Evolutionary conservation across 805 yeast genomes (phyloP).

Genomic region (Tetrapisispora pingtungensis): DNA sequence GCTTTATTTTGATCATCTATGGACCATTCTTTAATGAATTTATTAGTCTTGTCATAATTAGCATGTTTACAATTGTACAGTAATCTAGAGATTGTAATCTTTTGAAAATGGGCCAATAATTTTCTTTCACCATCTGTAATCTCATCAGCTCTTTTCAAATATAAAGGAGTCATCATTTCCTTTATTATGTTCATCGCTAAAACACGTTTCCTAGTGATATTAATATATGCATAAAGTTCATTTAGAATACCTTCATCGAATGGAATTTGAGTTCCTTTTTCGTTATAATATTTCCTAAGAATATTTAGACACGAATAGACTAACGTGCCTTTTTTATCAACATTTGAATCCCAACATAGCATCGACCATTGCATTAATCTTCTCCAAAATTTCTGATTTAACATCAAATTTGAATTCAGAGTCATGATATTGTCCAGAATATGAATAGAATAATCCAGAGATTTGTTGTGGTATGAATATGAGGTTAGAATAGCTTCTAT

Average conservation of each 20-base stretch:
- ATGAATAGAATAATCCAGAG: slow-evolving; percentile 9
- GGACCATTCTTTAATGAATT: slow-evolving; percentile 19
- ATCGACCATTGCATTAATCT: slow-evolving; percentile 14
- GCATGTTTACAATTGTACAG: too few species aligned
- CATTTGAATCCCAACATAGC: slow-evolving; percentile 9
- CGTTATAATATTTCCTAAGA: slow-evolving; percentile 17
- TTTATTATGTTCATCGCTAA: slow-evolving; percentile 13
- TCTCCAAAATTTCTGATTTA: slow-evolving; percentile 22
- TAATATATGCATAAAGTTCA: slow-evolving; percentile 11
- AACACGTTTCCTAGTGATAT: slow-evolving; percentile 10
- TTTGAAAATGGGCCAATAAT: slow-evolving; percentile 15
- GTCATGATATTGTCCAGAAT: slow-evolving; percentile 14
- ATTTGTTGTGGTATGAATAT: slow-evolving; percentile 11
- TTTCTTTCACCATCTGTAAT: slow-evolving; percentile 5
- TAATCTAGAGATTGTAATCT: slow-evolving; percentile 9
- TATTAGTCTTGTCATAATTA: slow-evolving; percentile 3
- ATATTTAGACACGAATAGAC: slow-evolving; percentile 16
- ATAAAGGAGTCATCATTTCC: neutral
- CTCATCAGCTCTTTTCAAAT: neutral
- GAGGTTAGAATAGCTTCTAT: slow-evolving; percentile 17
- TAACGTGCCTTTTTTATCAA: slow-evolving; percentile 11
- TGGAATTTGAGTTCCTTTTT: slow-evolving; percentile 6
- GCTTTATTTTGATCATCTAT: slow-evolving; percentile 8
- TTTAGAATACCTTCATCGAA: slow-evolving; percentile 12
- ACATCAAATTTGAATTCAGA: slow-evolving; percentile 13